These are phyloP conservation scores for Mangifera indica DNA, from an alignment of 345 rosid species.

Conservation along the genomic window DNA sequence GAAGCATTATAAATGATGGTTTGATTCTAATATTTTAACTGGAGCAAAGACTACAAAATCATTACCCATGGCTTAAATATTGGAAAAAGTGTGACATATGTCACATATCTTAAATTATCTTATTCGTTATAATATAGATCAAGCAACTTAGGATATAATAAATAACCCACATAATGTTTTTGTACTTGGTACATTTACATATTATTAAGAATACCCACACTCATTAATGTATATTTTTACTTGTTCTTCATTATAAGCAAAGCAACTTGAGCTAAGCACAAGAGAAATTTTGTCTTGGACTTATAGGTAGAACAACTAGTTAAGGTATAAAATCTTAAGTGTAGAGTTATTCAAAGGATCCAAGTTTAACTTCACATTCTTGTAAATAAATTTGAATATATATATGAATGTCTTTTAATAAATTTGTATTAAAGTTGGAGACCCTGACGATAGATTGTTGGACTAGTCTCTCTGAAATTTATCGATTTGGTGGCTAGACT, in stretches of 20 bases:
- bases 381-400: no score
- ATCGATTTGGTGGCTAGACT: no score
- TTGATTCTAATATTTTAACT: constrained; percentile 12
- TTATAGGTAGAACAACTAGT: no score
- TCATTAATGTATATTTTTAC: background rate
- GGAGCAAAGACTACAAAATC: constrained; percentile 24
- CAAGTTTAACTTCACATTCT: no score
- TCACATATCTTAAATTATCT: background rate
- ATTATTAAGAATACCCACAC: no score
- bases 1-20: constrained; percentile 19
- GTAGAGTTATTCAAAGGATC: no score
- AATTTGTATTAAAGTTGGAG: no score
- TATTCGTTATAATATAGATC: constrained; percentile 9
- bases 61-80: constrained; percentile 24
- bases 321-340: no score
- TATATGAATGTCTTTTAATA: no score
- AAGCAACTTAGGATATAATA: constrained; percentile 3
- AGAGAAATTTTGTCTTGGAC: no score
- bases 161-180: background rate
- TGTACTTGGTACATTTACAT: background rate
- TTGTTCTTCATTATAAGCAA: background rate
- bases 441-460: no score
- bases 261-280: background rate
- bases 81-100: constrained; percentile 11
- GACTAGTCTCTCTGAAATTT: no score